Evolutionary conservation across 1,284 basidiomycete genomes (phyloP).

Genomic region (Phlebopus sp.): DNA sequence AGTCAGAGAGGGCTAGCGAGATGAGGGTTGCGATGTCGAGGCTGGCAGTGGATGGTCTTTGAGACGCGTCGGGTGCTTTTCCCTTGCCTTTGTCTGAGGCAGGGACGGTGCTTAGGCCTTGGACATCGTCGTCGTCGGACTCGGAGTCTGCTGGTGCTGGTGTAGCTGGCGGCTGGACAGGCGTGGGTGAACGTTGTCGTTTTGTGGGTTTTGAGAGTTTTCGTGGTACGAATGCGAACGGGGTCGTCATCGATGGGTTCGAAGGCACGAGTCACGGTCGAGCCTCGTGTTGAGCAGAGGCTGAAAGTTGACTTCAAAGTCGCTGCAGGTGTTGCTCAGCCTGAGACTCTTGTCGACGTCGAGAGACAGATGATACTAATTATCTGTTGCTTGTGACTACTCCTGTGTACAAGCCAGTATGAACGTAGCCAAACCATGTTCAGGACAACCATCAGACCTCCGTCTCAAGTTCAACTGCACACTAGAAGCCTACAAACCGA

Average conservation of each 20-base stretch:
- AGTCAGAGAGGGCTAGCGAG: constrained; percentile 61
- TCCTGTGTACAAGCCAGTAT: too few relatives aligned
- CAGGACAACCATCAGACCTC: too few relatives aligned
- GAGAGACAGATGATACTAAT: too few relatives aligned
- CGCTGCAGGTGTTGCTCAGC: too few relatives aligned
- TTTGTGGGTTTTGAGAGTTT: constrained; percentile 27
- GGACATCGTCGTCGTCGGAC: constrained; percentile 7
- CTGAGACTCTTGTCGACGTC: too few relatives aligned
- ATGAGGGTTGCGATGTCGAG: constrained; percentile 50
- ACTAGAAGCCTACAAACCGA: too few relatives aligned
- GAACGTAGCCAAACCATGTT: too few relatives aligned
- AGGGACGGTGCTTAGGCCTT: not conserved
- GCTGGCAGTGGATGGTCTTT: constrained; percentile 23
- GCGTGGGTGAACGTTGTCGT: constrained; percentile 17
- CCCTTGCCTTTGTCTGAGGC: constrained; percentile 20
- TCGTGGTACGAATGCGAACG: constrained; percentile 39
- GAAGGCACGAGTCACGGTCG: not conserved
- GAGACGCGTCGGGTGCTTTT: constrained; percentile 13
- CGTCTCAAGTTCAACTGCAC: too few relatives aligned
- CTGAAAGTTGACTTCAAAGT: not conserved
- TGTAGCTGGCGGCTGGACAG: constrained; percentile 5
- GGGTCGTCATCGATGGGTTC: constrained; percentile 12
- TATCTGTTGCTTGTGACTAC: too few relatives aligned
- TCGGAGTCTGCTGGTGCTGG: constrained; percentile 10
- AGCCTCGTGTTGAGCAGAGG: not conserved